A percentile compares a stretch with the other conserved stretches of the same genome.
Evolutionary conservation across 176 grass and related monocot species (phyloP).

Genomic region (Pontederia crassipes): DNA sequence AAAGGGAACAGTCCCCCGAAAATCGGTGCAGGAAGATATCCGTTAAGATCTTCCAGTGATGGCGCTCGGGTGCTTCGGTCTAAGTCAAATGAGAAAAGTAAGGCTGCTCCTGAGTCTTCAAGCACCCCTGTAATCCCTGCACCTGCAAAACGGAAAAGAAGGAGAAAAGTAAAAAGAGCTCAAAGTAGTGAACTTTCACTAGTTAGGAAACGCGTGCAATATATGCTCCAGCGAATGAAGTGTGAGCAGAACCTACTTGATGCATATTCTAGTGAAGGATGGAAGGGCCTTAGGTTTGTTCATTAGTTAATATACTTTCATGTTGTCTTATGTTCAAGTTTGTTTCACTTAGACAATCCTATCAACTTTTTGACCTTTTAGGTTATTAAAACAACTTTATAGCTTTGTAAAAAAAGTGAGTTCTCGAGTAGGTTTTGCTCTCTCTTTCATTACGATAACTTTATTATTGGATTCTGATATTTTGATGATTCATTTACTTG

Average conservation of each 20-base stretch:
- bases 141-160: constrained; percentile 30
- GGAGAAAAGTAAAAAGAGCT: constrained; percentile 21
- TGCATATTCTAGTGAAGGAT: constrained; percentile 86
- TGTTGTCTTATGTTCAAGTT: neutral
- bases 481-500: too few species aligned
- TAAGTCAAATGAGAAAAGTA: constrained; percentile 33
- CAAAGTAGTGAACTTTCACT: constrained; percentile 39
- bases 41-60: constrained; percentile 46
- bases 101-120: constrained; percentile 21
- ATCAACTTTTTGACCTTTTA: neutral
- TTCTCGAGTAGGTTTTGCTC: too few species aligned
- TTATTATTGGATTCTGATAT: too few species aligned
- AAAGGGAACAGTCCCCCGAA: constrained; percentile 28
- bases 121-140: constrained; percentile 16
- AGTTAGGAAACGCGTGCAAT: constrained; percentile 55
- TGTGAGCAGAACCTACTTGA: constrained; percentile 87
- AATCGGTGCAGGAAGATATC: constrained; percentile 28
- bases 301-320: constrained; percentile 16
- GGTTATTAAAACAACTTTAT: too few species aligned
- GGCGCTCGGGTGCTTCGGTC: constrained; percentile 49
- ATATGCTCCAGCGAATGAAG: constrained; percentile 75
- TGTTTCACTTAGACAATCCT: neutral
- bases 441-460: too few species aligned
- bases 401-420: too few species aligned
- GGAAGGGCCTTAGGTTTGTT: constrained; percentile 94